Evolutionary conservation across 257 asterid genomes (phyloP), one percentile per base, ranked within the genome.

Genomic region (Nicotiana obtusifolia): DNA sequence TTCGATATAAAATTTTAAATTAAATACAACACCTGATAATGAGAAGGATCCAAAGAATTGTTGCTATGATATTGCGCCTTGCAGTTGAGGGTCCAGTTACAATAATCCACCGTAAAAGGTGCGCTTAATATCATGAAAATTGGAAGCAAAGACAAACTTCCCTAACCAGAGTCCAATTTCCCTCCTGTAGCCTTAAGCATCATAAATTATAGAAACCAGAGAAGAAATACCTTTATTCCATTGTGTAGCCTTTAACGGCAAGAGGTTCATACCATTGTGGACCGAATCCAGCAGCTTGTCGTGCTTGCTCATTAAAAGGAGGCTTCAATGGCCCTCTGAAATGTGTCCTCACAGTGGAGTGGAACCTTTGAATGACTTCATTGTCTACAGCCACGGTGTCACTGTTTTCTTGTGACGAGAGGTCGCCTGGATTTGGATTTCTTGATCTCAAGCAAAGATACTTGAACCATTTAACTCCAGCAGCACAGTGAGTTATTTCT

Each of bases 261-360:
- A 93, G 97, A 82, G 99, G 97, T 81, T 91, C 91, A 81, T 95
- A 95, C 99, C 99, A 95, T 81, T 88, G 91, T 85, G 97, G 95
- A 54, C 92, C 96, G 71, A 92, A 95, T 37, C 99, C 98, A 76
- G 99, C 97, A 69, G 97, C 95, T 81, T 54, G 83, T 91, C 99
- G 87, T 47, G 99, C 99, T 65, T 85, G 86, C 90, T 91, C 95
- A 16, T 95, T 95, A 84, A 95, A 95, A 73, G 99, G 98, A 54
- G 95, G 97, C 87, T 95, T 95, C 65, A 95, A 83, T 20, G 99
- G 98, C 56, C 99, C 99, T 86, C 96, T 85, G 86, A 95, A 95
- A 87, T 90, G 86, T 59, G 85, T 86, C 84, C 92, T 88, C 53
- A 95, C 99, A 1, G 85, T 86, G 30, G 80, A 85, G 81, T 95